Conservation (phyloP, 2,329 filamentous ascomycete genomes). For the Alternaria brassicicola region DNA sequence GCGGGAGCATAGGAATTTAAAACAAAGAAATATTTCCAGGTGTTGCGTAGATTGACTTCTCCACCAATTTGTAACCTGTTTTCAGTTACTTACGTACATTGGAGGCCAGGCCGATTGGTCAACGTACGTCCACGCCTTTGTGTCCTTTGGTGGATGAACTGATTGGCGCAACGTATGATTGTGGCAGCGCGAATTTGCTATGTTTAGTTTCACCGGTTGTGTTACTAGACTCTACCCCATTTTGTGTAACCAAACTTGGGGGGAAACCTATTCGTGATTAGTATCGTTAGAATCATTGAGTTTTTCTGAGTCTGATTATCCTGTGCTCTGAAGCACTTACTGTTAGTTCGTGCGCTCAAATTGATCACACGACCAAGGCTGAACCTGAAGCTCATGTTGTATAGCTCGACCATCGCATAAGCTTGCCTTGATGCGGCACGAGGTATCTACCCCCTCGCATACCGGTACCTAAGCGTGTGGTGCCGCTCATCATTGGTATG, state of each 20-base stretch:
- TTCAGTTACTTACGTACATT: background rate
- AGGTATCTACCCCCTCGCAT: background rate
- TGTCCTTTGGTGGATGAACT: background rate
- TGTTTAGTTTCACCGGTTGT: background rate
- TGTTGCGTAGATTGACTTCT: background rate
- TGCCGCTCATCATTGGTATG: background rate
- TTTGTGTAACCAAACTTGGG: background rate
- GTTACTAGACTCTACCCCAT: background rate
- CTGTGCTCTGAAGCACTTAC: background rate
- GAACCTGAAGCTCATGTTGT: background rate
- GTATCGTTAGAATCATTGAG: background rate
- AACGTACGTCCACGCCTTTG: background rate
- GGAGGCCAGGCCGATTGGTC: background rate
- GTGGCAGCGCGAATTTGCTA: background rate
- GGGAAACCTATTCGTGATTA: background rate
- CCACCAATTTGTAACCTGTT: background rate
- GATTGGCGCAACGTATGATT: background rate
- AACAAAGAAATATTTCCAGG: background rate
- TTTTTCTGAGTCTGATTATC: background rate
- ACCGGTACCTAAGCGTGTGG: conserved; percentile 17
- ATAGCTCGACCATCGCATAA: background rate
- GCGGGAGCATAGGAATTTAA: background rate
- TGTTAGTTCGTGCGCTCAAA: background rate
- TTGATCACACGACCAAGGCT: background rate
- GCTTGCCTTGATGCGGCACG: background rate